Percentiles rank a stretch among this genome's conserved stretches.
Evolutionary conservation across 768 basidiomycete genomes (phyloP).

Genomic region (Russula sp.): DNA sequence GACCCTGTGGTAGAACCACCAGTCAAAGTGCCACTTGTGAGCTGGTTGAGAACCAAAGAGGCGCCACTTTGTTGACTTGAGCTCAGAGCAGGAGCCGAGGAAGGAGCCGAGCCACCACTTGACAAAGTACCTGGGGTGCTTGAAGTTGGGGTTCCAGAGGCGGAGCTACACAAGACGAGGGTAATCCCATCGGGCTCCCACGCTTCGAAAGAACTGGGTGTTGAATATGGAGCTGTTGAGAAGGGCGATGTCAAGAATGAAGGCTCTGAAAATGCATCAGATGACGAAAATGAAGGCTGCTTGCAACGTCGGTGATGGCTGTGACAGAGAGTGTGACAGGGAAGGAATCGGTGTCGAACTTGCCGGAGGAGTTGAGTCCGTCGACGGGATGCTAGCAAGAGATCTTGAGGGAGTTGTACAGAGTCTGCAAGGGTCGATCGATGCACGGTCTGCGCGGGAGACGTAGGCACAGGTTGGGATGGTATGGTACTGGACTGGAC

Average conservation of each 20-base stretch:
- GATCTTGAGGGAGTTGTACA: slow-evolving; percentile 13
- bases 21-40: not conserved
- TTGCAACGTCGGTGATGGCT: not conserved
- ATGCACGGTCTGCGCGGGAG: no score
- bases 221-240: no score
- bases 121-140: not conserved
- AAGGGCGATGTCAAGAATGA: no score
- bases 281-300: not conserved
- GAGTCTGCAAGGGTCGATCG: slow-evolving; percentile 13
- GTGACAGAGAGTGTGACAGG: no score
- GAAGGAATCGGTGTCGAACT: not conserved
- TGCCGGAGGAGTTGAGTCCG: not conserved
- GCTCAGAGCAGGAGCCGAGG: not conserved
- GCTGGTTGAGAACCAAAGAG: not conserved
- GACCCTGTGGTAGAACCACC: no score
- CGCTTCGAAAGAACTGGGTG: no score
- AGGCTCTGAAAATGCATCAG: not conserved
- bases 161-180: no score
- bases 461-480: not conserved
- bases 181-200: no score
- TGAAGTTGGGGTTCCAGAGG: not conserved
- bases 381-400: not conserved
- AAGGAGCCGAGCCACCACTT: not conserved
- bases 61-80: not conserved
- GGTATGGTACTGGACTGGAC: not conserved